Percentiles rank a stretch among this genome's conserved stretches.
Evolutionary conservation across 1,284 basidiomycete species (phyloP).

Genomic region (Wallemia hederae): DNA sequence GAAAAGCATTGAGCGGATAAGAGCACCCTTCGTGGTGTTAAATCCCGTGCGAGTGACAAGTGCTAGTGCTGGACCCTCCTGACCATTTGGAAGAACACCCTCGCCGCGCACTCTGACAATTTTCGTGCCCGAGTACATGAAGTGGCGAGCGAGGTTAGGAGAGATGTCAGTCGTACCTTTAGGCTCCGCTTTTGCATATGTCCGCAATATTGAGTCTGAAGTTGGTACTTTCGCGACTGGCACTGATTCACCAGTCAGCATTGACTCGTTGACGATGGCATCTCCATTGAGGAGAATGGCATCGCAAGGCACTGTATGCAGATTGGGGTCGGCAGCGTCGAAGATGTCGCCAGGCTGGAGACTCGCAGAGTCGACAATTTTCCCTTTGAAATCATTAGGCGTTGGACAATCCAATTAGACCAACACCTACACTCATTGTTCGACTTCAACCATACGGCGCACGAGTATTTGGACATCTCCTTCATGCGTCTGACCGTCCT

Average conservation of each 20-base stretch:
- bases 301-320: constrained; percentile 63
- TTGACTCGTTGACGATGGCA: constrained; percentile 92
- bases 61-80: constrained; percentile 38
- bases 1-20: constrained; percentile 92
- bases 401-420: background rate
- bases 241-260: constrained; percentile 88
- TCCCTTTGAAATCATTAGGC: constrained; percentile 24
- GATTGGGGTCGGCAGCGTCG: constrained; percentile 47
- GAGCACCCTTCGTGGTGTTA: constrained; percentile 87
- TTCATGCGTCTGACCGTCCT: constrained; percentile 84
- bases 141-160: constrained; percentile 48
- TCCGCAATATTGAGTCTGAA: constrained; percentile 35
- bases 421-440: constrained; percentile 36
- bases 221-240: constrained; percentile 64
- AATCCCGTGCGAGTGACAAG: constrained; percentile 73
- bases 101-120: constrained; percentile 66
- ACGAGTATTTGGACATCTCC: constrained; percentile 81
- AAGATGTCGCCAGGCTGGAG: constrained; percentile 83
- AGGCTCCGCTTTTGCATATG: constrained; percentile 30
- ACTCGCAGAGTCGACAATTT: constrained; percentile 37
- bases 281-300: constrained; percentile 77
- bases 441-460: constrained; percentile 40
- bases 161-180: constrained; percentile 27
- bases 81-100: constrained; percentile 23
- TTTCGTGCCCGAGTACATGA: constrained; percentile 72